Percentiles rank a stretch among this genome's conserved stretches.
phyloP scores from a whole-genome alignment of 306 rosid genomes.

The Citrullus amarus region DNA sequence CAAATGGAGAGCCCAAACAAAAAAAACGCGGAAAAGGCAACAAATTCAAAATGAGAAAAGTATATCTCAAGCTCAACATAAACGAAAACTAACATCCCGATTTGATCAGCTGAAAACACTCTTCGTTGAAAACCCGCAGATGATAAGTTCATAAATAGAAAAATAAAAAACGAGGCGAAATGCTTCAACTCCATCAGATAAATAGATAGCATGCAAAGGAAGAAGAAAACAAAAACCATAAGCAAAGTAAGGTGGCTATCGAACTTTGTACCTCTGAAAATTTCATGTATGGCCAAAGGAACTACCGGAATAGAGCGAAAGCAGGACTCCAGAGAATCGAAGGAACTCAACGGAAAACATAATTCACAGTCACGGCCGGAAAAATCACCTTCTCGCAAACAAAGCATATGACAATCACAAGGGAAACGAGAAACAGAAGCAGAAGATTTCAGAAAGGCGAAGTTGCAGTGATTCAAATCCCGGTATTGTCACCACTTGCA shows the following conservation, averaged over 20 bases:
- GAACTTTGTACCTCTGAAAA: slow-evolving; percentile 26
- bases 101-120: background rate
- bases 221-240: background rate
- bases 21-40: background rate
- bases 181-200: background rate
- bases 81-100: background rate
- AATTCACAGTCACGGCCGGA: slow-evolving; percentile 15
- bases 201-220: background rate
- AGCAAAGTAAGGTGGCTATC: slow-evolving; percentile 6
- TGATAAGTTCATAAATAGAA: background rate
- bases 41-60: background rate
- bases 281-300: slow-evolving; percentile 18
- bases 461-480: slow-evolving; percentile 28
- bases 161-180: background rate
- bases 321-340: slow-evolving; percentile 18
- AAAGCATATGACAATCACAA: background rate
- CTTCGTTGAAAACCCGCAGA: background rate
- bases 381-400: background rate
- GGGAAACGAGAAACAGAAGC: slow-evolving; percentile 9
- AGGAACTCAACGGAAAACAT: slow-evolving; percentile 28
- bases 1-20: background rate
- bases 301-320: slow-evolving; percentile 20
- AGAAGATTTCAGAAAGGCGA: slow-evolving; percentile 31
- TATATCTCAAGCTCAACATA: background rate
- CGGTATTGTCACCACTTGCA: slow-evolving; percentile 23